Evolutionary conservation across 305 asterid genomes (phyloP).

Genomic region (Rubia peregrina): DNA sequence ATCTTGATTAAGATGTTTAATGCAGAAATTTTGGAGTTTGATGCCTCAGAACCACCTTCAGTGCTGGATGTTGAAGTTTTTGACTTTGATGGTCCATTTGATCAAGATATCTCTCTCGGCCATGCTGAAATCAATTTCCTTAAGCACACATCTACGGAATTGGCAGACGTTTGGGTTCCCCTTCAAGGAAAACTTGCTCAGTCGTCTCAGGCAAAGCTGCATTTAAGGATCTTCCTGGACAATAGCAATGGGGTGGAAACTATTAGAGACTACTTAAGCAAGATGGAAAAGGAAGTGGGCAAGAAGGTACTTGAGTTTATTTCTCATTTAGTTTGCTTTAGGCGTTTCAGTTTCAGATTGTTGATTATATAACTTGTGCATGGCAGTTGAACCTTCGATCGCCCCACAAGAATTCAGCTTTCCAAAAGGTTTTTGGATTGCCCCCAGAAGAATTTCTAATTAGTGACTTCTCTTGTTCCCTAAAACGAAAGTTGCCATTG

Average conservation of each 20-base stretch:
- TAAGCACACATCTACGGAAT: conserved; percentile 61
- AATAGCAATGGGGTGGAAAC: conserved; percentile 62
- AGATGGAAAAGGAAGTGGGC: conserved; percentile 98
- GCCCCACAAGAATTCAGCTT: conserved; percentile 91
- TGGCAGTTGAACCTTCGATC: conserved; percentile 73
- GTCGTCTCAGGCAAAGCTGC: conserved; percentile 93
- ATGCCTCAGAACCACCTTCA: conserved; percentile 98
- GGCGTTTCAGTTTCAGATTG: conserved; percentile 14
- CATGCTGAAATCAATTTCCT: conserved; percentile 74
- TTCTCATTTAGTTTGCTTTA: conserved; percentile 9
- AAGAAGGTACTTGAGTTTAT: conserved; percentile 57
- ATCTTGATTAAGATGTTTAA: conserved; percentile 23
- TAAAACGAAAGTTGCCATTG: conserved; percentile 92
- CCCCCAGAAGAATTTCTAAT: conserved; percentile 99
- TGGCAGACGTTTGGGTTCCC: conserved; percentile 86
- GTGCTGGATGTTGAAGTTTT: conserved; percentile 80
- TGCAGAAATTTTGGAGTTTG: conserved; percentile 95
- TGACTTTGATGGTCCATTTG: conserved; percentile 92
- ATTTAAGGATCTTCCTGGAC: conserved; percentile 82
- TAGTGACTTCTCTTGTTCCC: conserved; percentile 88
- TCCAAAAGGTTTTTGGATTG: conserved; percentile 86
- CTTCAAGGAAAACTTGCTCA: conserved; percentile 90
- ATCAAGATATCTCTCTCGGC: conserved; percentile 87
- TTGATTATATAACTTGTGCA: conserved; percentile 33
- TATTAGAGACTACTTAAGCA: conserved; percentile 66